Conservation (phyloP, 2,329 filamentous ascomycete species). For the Stachybotrys chlorohalonatus region DNA sequence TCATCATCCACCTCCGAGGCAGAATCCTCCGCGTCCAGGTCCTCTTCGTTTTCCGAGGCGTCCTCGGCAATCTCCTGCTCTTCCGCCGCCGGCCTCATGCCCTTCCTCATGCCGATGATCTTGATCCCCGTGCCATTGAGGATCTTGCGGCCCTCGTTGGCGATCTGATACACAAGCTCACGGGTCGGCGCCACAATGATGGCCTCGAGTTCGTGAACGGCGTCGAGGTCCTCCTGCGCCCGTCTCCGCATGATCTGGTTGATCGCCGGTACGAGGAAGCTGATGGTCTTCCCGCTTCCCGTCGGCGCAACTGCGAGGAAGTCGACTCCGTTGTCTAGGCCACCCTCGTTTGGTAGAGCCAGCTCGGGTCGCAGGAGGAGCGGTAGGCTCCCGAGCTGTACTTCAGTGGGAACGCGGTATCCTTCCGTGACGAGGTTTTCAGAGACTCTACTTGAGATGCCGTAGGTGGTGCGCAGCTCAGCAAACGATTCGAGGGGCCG, state of each 20-base stretch:
- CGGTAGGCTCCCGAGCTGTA: slow-evolving; percentile 81
- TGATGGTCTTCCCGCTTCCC: slow-evolving; percentile 91
- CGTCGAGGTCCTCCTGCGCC: slow-evolving; percentile 30
- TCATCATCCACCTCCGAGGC: slow-evolving; percentile 19
- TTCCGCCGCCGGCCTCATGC: slow-evolving; percentile 57
- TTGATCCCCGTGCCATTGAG: slow-evolving; percentile 66
- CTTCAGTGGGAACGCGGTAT: slow-evolving; percentile 83
- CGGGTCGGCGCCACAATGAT: slow-evolving; percentile 72
- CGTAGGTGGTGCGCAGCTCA: slow-evolving; percentile 61
- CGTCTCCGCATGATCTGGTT: slow-evolving; percentile 59
- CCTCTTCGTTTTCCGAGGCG: slow-evolving; percentile 24
- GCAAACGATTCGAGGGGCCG: slow-evolving; percentile 71
- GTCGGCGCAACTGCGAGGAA: slow-evolving; percentile 87
- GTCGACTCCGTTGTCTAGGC: slow-evolving; percentile 45
- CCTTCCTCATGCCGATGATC: slow-evolving; percentile 76
- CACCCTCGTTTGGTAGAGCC: slow-evolving; percentile 32
- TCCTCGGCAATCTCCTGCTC: slow-evolving; percentile 19
- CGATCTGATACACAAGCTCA: slow-evolving; percentile 71
- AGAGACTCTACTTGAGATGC: slow-evolving; percentile 62
- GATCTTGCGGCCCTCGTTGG: slow-evolving; percentile 79
- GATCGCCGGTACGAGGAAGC: slow-evolving; percentile 82
- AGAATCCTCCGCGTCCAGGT: slow-evolving; percentile 21
- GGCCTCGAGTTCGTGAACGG: slow-evolving; percentile 46
- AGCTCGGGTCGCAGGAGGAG: slow-evolving; percentile 55
- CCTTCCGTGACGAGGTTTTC: slow-evolving; percentile 78